Base-by-base conservation (phyloP, 2,329 filamentous ascomycete genomes). In the Phaeosphaeriaceae sp. region DNA sequence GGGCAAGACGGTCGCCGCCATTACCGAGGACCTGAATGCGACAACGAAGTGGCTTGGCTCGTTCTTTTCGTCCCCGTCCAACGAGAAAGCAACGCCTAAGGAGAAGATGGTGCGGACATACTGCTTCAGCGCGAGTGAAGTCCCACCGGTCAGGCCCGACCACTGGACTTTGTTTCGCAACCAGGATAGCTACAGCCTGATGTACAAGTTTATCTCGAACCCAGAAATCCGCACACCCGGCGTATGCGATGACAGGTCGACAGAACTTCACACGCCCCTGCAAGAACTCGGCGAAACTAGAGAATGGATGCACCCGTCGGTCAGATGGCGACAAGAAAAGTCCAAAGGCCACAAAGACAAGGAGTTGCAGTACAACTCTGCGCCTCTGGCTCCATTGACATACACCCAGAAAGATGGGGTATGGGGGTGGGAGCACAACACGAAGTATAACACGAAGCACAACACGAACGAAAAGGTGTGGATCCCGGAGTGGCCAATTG, bases 401-500 rank as follows among this genome's bases (percentile, higher is more conserved):
- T 50, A 50, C 48, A n/a, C 15, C 10, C 48, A 40, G 48, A 50
- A 50, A 40, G 48, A 50, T 50, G 48, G 48, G 31, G 31, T 50
- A 15, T 40, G 25, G 21, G 48, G 48, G 31, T 50, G 48, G n/a
- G n/a, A n/a, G n/a, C n/a, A n/a, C n/a, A n/a, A n/a, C n/a, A n/a
- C n/a, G n/a, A n/a, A n/a, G n/a, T n/a, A n/a, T n/a, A n/a, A n/a
- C n/a, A n/a, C n/a, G 48, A 31, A 21, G 31, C 48, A 50, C 25
- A 40, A 20, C 11, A 40, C 25, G 31, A 24, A 50, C 17, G 31
- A 22, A 5, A 22, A 50, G 15, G 48, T 40, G 31, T 50, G 48
- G 48, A 36, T 50, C 20, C 48, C 48, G 48, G 48, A 50, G 31
- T 50, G 48, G 48, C 48, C 48, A 31, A 50, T 50, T n/a, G 48